A percentile compares a stretch with the other conserved stretches of the same genome.
Conservation (phyloP, 495 filamentous ascomycete species). For the Aspergillus taichungensis region DNA sequence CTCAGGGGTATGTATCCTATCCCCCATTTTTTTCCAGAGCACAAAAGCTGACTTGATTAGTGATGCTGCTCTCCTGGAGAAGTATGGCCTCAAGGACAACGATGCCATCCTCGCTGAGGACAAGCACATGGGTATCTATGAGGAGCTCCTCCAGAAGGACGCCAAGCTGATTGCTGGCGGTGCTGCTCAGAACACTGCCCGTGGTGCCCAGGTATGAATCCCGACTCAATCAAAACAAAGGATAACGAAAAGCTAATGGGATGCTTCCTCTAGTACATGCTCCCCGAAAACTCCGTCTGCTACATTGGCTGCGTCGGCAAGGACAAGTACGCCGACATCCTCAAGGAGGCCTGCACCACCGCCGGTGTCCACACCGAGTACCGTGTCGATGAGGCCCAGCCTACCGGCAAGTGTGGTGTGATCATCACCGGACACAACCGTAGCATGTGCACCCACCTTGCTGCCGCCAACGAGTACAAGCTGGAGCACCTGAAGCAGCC, state of each 20-base stretch:
- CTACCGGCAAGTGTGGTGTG: slow-evolving; percentile 90
- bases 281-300: slow-evolving; percentile 74
- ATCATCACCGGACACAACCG: slow-evolving; percentile 94
- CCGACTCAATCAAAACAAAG: neutral
- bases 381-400: slow-evolving; percentile 68
- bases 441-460: slow-evolving; percentile 90
- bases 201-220: slow-evolving; percentile 67
- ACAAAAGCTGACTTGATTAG: slow-evolving; percentile 1
- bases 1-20: slow-evolving; percentile 48
- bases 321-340: slow-evolving; percentile 82
- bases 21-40: too few relatives aligned
- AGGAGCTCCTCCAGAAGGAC: slow-evolving; percentile 80
- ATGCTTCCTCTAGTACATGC: slow-evolving; percentile 59
- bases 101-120: slow-evolving; percentile 95
- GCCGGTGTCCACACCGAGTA: slow-evolving; percentile 89
- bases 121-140: slow-evolving; percentile 81
- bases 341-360: slow-evolving; percentile 68
- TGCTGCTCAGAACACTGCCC: slow-evolving; percentile 96
- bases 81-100: slow-evolving; percentile 90
- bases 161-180: slow-evolving; percentile 94
- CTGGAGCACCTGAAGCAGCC: slow-evolving; percentile 86
- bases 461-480: slow-evolving; percentile 94
- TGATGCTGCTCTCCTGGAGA: slow-evolving; percentile 70
- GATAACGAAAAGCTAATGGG: slow-evolving; percentile 3
- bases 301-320: slow-evolving; percentile 90